A percentile compares a stretch with the other conserved stretches of the same genome.
Evolutionary conservation across 345 rosid genomes (phyloP).

Genomic region (Citrus glauca): DNA sequence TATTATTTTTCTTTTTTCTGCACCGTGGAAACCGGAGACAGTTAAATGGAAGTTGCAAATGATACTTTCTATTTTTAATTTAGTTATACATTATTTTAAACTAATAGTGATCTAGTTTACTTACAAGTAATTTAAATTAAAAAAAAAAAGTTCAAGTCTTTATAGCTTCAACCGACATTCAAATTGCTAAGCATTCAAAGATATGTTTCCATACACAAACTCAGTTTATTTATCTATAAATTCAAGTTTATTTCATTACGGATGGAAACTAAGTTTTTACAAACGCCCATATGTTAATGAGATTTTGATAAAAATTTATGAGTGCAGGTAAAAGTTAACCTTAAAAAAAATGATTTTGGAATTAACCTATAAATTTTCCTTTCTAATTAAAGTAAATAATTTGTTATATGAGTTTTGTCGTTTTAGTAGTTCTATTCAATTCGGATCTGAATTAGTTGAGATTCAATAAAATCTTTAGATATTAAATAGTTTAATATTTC

Average conservation of each 20-base stretch:
- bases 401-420: neutral
- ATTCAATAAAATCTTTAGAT: accelerated
- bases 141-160: neutral
- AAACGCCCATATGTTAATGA: no score
- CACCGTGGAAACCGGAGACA: neutral
- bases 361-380: neutral
- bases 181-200: no score
- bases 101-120: neutral
- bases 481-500: accelerated
- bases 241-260: no score
- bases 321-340: no score
- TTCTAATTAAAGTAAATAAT: neutral
- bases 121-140: neutral
- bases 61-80: no score
- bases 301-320: no score
- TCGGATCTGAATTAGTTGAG: accelerated
- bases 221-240: no score
- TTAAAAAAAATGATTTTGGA: no score
- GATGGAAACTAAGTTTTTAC: no score
- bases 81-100: neutral
- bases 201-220: no score
- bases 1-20: neutral
- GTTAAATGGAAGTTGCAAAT: neutral
- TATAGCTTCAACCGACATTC: no score
- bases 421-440: accelerated